These are phyloP conservation scores for Cercospora berteroae DNA, from an alignment of 2,329 filamentous ascomycete species.

Conservation along the genomic window DNA sequence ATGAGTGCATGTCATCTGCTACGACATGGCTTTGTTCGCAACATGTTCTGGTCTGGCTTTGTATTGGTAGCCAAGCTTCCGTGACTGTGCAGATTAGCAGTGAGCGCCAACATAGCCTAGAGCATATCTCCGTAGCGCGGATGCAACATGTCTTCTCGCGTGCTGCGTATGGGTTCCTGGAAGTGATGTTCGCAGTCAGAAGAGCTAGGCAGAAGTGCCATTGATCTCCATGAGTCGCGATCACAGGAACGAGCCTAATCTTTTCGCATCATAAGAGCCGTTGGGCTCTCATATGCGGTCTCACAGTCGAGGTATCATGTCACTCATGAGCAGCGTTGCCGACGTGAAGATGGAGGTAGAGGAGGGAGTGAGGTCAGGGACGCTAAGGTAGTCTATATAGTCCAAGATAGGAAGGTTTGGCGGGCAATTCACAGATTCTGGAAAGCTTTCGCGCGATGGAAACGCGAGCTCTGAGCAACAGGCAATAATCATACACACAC, in stretches of 20 bases:
- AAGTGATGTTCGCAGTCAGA: not conserved
- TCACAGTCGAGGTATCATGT: not conserved
- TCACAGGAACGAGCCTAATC: not conserved
- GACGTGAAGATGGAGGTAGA: not conserved
- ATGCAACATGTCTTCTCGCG: not conserved
- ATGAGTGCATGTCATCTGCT: not conserved
- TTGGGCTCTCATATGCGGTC: not conserved
- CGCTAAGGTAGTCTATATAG: no score
- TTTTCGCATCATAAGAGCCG: not conserved
- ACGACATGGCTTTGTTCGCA: not conserved
- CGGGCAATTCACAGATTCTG: not conserved
- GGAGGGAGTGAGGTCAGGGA: not conserved
- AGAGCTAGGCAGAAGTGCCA: not conserved
- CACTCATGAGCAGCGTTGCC: not conserved
- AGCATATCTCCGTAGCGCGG: not conserved
- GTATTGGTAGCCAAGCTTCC: not conserved
- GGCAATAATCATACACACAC: not conserved
- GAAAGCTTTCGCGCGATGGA: conserved; percentile 6
- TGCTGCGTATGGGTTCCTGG: not conserved
- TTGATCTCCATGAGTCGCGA: not conserved
- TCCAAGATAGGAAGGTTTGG: conserved; percentile 1
- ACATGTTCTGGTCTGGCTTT: not conserved
- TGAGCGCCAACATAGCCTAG: not conserved
- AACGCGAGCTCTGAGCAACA: conserved; percentile 1
- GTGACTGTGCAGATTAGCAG: not conserved